Evolutionary conservation across 768 basidiomycete genomes (phyloP).

Genomic region (Lactarius quietus): DNA sequence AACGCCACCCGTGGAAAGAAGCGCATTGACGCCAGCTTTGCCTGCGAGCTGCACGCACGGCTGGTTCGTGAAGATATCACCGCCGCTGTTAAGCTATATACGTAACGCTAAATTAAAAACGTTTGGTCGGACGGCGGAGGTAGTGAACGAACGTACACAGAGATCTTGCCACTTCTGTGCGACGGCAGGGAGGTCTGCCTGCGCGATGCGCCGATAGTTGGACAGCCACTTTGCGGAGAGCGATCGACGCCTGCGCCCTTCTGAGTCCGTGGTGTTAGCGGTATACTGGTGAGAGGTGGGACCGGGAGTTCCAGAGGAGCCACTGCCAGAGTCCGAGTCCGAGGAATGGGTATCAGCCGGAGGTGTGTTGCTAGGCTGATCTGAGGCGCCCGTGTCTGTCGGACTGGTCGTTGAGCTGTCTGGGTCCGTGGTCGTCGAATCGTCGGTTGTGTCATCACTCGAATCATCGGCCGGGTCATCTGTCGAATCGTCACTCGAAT

Average conservation of each 20-base stretch:
- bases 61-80: conserved; percentile 39
- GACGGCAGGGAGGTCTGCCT: conserved; percentile 37
- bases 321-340: no score
- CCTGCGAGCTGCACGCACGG: conserved; percentile 45
- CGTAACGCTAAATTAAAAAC: no score
- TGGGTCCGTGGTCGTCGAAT: neutral
- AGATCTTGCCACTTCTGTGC: conserved; percentile 45
- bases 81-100: conserved; percentile 35
- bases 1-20: conserved; percentile 43
- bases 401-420: neutral
- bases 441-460: neutral
- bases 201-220: conserved; percentile 31
- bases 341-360: neutral
- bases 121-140: no score
- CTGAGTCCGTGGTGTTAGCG: conserved; percentile 5
- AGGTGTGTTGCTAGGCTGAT: neutral
- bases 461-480: neutral
- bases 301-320: conserved; percentile 1
- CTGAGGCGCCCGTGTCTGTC: neutral
- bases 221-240: neutral
- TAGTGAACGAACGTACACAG: conserved; percentile 30
- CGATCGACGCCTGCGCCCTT: conserved; percentile 21
- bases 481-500: neutral
- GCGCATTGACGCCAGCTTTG: conserved; percentile 40
- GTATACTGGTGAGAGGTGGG: conserved; percentile 4